Conservation (phyloP, 257 asterid species). For the Primulina eburnea region DNA sequence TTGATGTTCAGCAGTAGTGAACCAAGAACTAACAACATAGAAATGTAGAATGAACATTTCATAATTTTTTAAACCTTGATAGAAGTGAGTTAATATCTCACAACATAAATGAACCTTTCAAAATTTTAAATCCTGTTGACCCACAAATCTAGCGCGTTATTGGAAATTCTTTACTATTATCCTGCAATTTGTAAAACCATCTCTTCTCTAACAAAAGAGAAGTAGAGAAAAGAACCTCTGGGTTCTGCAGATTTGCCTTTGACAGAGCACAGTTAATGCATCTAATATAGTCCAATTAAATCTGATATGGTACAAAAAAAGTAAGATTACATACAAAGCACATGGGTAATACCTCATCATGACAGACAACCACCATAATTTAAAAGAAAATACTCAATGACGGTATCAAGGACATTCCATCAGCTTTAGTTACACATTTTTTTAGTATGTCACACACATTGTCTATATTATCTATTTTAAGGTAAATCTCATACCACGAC, state of each 20-base stretch:
- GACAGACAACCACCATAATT: neutral
- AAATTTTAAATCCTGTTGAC: neutral
- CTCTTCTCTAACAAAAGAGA: neutral
- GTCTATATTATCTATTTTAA: constrained; percentile 10
- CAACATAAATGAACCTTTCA: neutral
- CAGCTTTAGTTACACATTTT: neutral
- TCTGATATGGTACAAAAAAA: constrained; percentile 3
- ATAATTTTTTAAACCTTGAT: neutral
- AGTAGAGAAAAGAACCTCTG: neutral
- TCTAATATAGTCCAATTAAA: constrained; percentile 15
- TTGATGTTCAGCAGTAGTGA: neutral
- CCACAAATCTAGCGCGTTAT: neutral
- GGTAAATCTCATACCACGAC: constrained; percentile 61
- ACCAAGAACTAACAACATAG: neutral
- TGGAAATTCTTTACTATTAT: neutral
- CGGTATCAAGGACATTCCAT: neutral
- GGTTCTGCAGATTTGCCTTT: neutral
- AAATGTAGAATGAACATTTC: neutral
- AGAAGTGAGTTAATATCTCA: neutral
- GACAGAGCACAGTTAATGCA: neutral
- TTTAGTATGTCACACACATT: constrained; percentile 10
- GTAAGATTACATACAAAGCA: constrained; percentile 13
- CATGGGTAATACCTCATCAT: neutral
- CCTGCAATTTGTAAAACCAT: neutral
- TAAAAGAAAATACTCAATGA: too few species aligned